phyloP scores from a whole-genome alignment of 2,329 filamentous ascomycete species.

The Xylariaceae sp. region DNA sequence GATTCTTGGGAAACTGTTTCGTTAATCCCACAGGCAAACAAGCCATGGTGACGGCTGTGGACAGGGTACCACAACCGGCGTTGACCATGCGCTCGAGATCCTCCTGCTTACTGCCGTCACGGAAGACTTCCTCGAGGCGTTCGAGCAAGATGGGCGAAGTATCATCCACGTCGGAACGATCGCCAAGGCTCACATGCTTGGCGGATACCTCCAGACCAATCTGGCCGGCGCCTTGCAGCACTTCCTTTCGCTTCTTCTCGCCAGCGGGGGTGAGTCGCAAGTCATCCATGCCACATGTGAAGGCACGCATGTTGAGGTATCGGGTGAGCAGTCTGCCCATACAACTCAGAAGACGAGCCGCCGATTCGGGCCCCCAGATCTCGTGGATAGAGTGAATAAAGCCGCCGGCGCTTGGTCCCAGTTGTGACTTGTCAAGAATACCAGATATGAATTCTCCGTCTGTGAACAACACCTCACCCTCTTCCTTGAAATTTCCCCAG shows the following conservation, averaged over 20 bases:
- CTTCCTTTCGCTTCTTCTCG: conserved; percentile 65
- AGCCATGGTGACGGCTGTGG: conserved; percentile 69
- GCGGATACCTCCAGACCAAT: conserved; percentile 78
- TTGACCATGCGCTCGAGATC: conserved; percentile 89
- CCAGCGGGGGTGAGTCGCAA: conserved; percentile 78
- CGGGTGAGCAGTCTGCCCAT: conserved; percentile 86
- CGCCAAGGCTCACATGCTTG: conserved; percentile 80
- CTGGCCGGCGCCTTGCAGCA: conserved; percentile 61
- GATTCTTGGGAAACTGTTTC: conserved; percentile 92
- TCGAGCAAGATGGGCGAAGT: conserved; percentile 68
- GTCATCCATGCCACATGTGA: conserved; percentile 97
- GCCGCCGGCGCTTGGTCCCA: conserved; percentile 82
- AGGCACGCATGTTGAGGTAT: conserved; percentile 87
- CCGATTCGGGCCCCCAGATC: conserved; percentile 80
- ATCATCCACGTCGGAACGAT: conserved; percentile 49
- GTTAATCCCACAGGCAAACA: conserved; percentile 80
- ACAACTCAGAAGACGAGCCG: conserved; percentile 83
- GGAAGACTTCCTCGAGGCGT: conserved; percentile 82
- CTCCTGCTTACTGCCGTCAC: conserved; percentile 86
- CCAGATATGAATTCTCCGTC: conserved; percentile 85
- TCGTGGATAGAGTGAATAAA: conserved; percentile 92
- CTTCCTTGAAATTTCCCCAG: conserved; percentile 74
- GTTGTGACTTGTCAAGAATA: conserved; percentile 92
- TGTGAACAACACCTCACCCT: conserved; percentile 75
- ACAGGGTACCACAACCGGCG: conserved; percentile 63